phyloP scores from a whole-genome alignment of 164 flowering plant species.

The Kalanchoe fedtschenkoi region DNA sequence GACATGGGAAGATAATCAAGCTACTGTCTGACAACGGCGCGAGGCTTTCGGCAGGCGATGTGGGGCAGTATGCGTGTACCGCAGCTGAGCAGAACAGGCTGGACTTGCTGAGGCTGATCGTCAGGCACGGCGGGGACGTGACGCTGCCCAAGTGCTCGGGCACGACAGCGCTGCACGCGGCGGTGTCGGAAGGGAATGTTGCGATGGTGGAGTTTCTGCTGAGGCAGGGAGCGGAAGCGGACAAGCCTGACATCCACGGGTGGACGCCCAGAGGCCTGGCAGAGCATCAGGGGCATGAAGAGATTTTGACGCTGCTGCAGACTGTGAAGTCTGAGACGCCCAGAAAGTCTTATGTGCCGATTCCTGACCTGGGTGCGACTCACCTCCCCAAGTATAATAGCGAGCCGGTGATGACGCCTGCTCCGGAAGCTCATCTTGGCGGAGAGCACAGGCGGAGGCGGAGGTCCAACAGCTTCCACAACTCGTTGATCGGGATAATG shows the following conservation, averaged over 20 bases:
- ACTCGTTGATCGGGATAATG: slow-evolving; percentile 43
- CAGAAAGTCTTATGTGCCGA: not conserved
- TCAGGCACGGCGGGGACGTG: slow-evolving; percentile 36
- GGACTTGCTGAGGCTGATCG: slow-evolving; percentile 35
- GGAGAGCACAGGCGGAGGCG: slow-evolving; percentile 15
- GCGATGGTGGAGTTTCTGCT: slow-evolving; percentile 40
- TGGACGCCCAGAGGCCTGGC: slow-evolving; percentile 50
- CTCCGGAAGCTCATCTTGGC: slow-evolving; percentile 9
- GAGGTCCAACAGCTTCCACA: slow-evolving; percentile 20
- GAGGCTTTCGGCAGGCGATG: slow-evolving; percentile 25
- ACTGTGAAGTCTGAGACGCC: slow-evolving; percentile 1
- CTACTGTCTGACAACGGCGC: slow-evolving; percentile 38
- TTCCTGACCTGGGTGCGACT: slow-evolving; percentile 11
- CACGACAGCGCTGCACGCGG: slow-evolving; percentile 38
- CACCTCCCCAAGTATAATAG: slow-evolving; percentile 18
- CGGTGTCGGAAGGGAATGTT: slow-evolving; percentile 35
- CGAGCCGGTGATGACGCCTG: slow-evolving; percentile 20
- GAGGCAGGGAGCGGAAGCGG: slow-evolving; percentile 34
- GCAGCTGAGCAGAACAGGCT: slow-evolving; percentile 45
- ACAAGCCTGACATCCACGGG: slow-evolving; percentile 27
- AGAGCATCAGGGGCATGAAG: slow-evolving; percentile 49
- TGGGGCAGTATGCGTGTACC: slow-evolving; percentile 31
- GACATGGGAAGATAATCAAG: slow-evolving; percentile 27
- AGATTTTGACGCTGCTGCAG: slow-evolving; percentile 28
- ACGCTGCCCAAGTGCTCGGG: slow-evolving; percentile 25